Percentiles rank a stretch among this genome's conserved stretches.
These are phyloP conservation scores for Xerocomellus amylosporus DNA, from an alignment of 768 basidiomycete genomes.

Conservation along the genomic window DNA sequence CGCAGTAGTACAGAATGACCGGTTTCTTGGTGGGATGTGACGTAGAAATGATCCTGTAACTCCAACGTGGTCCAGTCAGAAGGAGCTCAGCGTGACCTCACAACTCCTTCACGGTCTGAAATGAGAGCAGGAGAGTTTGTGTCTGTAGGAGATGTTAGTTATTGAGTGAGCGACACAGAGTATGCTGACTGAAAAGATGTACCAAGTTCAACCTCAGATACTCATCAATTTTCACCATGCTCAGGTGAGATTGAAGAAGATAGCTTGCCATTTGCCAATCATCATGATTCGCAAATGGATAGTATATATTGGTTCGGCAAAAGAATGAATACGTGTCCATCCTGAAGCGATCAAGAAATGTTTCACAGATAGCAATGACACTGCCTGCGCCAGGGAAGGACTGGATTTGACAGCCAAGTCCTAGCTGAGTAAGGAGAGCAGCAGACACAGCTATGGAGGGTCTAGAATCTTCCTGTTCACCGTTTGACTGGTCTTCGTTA, in stretches of 20 bases:
- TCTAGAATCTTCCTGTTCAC: not conserved
- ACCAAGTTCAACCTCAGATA: not conserved
- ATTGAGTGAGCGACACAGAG: not conserved
- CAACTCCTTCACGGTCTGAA: too few species aligned
- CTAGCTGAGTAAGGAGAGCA: not conserved
- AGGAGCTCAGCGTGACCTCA: too few species aligned
- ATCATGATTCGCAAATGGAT: not conserved
- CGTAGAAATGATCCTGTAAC: too few species aligned
- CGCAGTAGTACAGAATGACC: too few species aligned
- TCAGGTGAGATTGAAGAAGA: not conserved
- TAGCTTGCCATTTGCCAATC: not conserved
- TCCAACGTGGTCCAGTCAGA: too few species aligned
- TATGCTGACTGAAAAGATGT: not conserved
- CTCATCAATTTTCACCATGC: not conserved
- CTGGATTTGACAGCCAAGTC: not conserved
- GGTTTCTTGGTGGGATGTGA: too few species aligned
- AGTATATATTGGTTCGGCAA: not conserved
- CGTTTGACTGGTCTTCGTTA: not conserved
- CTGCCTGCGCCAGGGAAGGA: not conserved
- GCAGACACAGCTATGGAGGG: not conserved
- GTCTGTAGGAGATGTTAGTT: not conserved
- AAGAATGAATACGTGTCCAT: not conserved
- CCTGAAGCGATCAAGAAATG: not conserved
- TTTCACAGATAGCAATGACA: not conserved
- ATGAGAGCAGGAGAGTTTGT: not conserved